Percentiles rank a stretch among this genome's conserved stretches.
Evolutionary conservation across 2,329 filamentous ascomycete genomes (phyloP).

Genomic region (Cladobotryum mycophilum): DNA sequence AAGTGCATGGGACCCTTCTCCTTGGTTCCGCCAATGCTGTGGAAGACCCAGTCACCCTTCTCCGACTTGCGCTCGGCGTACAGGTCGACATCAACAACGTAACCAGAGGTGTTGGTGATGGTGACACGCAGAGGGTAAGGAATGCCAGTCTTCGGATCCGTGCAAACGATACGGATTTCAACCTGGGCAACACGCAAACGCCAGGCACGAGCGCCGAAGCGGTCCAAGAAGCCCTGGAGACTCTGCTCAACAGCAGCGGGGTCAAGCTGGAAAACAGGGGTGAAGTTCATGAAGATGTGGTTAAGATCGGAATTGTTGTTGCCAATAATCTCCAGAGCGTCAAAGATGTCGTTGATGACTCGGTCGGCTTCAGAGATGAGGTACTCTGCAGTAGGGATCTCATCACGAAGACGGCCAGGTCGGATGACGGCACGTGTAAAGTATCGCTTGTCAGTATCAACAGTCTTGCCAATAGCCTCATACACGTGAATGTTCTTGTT

Average conservation of each 20-base stretch:
- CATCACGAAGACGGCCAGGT: slow-evolving; percentile 87
- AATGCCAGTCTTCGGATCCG: slow-evolving; percentile 73
- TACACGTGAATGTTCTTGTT: slow-evolving; percentile 99
- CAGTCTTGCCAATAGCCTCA: slow-evolving; percentile 89
- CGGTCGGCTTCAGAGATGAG: slow-evolving; percentile 95
- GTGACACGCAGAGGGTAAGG: slow-evolving; percentile 91
- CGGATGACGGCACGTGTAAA: slow-evolving; percentile 95
- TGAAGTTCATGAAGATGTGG: slow-evolving; percentile 99
- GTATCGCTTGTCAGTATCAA: slow-evolving; percentile 96
- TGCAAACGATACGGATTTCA: slow-evolving; percentile 98
- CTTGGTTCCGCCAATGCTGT: slow-evolving; percentile 90
- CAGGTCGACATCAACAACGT: slow-evolving; percentile 94
- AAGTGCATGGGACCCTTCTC: slow-evolving; percentile 96
- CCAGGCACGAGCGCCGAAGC: slow-evolving; percentile 93
- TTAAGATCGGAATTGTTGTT: slow-evolving; percentile 99
- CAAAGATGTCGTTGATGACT: slow-evolving; percentile 94
- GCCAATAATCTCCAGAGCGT: slow-evolving; percentile 95
- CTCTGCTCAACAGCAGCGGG: slow-evolving; percentile 88
- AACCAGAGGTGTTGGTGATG: slow-evolving; percentile 97
- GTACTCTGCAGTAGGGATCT: slow-evolving; percentile 98
- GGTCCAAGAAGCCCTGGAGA: slow-evolving; percentile 89
- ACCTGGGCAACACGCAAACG: slow-evolving; percentile 93
- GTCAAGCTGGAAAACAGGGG: slow-evolving; percentile 86
- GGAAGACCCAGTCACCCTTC: slow-evolving; percentile 97
- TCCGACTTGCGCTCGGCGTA: slow-evolving; percentile 98